These are phyloP conservation scores for Malus fusca DNA, from an alignment of 306 rosid species.

Conservation along the genomic window DNA sequence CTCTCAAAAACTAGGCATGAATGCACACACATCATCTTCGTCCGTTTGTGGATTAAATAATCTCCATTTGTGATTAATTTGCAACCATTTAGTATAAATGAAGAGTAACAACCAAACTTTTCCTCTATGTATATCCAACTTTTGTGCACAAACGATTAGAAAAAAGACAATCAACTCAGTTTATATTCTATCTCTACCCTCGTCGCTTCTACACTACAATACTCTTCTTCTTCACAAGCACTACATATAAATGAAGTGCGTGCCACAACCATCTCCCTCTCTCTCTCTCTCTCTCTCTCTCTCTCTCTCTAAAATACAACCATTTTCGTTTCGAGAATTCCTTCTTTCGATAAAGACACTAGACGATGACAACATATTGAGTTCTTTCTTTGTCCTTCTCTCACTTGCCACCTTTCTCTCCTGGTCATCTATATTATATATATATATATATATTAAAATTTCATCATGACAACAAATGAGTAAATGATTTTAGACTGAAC, in stretches of 20 bases:
- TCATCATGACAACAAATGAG: no score
- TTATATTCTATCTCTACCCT: neutral
- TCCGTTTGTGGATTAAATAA: conserved; percentile 19
- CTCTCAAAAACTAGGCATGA: neutral
- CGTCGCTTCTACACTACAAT: conserved; percentile 12
- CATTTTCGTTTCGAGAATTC: neutral
- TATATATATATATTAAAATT: no score
- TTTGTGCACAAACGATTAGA: conserved; percentile 13
- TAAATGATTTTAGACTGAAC: no score
- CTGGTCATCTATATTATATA: neutral
- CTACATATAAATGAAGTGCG: conserved; percentile 17
- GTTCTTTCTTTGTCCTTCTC: neutral
- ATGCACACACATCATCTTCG: conserved; percentile 1
- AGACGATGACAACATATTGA: neutral
- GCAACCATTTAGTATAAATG: conserved; percentile 32
- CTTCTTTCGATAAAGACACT: neutral
- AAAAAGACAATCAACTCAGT: conserved; percentile 13
- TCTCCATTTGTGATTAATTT: neutral
- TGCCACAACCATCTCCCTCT: conserved; percentile 1
- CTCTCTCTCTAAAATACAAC: neutral
- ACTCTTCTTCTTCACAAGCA: conserved; percentile 25
- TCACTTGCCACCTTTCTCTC: neutral
- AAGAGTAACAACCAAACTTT: conserved; percentile 23
- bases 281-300: neutral
- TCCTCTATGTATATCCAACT: neutral